These are phyloP conservation scores for Vicia villosa DNA, from an alignment of 306 rosid genomes.

Conservation along the genomic window DNA sequence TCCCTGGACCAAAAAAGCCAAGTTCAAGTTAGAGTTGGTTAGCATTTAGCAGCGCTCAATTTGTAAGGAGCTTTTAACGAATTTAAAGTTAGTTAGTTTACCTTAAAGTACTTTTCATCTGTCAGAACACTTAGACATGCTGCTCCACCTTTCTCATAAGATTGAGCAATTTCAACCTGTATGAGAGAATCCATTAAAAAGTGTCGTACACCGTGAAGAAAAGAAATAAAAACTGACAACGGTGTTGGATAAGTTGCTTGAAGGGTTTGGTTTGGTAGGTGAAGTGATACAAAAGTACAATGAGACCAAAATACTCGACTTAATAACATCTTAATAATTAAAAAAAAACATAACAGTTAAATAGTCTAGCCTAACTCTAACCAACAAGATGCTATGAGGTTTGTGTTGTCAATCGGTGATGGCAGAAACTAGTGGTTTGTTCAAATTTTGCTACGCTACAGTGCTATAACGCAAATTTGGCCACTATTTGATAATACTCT, in stretches of 20 bases:
- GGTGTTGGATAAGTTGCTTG: conserved; percentile 6
- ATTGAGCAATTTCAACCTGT: conserved; percentile 86
- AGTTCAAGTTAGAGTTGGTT: conserved; percentile 35
- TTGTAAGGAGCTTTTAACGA: background rate
- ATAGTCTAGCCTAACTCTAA: background rate
- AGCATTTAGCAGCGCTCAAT: conserved; percentile 29
- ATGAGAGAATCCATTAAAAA: conserved; percentile 20
- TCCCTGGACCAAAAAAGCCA: conserved; percentile 57
- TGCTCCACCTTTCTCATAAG: conserved; percentile 97
- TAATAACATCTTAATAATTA: background rate
- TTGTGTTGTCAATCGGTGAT: background rate
- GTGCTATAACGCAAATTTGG: background rate
- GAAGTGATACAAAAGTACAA: conserved; percentile 7
- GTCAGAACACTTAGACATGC: conserved; percentile 98
- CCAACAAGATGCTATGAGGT: background rate
- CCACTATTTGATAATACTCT: background rate
- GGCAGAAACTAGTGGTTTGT: background rate
- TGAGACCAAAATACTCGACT: background rate
- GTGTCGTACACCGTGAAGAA: conserved; percentile 10
- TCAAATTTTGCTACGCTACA: background rate
- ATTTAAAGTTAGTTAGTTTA: conserved; percentile 38
- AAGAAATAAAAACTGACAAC: conserved; percentile 26
- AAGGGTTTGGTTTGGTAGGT: background rate
- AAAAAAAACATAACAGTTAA: background rate
- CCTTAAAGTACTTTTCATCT: conserved; percentile 88